phyloP scores from a whole-genome alignment of 2,329 filamentous ascomycete genomes.

The Fusarium pseudoanthophilum region DNA sequence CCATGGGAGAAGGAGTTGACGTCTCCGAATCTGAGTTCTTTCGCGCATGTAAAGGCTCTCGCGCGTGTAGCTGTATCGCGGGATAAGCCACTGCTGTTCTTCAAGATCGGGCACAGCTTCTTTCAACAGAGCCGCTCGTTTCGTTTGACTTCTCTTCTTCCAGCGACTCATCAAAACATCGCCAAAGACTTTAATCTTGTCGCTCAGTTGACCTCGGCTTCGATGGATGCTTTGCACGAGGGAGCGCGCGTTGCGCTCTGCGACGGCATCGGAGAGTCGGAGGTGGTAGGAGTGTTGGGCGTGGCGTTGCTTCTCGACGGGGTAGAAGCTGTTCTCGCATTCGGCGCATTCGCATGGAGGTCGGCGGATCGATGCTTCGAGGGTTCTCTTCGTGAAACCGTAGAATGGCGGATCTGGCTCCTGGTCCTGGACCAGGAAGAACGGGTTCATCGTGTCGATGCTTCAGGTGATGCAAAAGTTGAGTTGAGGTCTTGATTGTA shows the following conservation, averaged over 20 bases:
- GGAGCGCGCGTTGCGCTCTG: fast-evolving
- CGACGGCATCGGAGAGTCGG: fast-evolving
- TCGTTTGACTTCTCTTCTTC: fast-evolving
- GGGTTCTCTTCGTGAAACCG: too few relatives aligned
- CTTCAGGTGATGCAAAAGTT: not conserved
- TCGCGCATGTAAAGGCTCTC: fast-evolving
- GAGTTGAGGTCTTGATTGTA: not conserved
- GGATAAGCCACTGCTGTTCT: fast-evolving
- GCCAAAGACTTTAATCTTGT: fast-evolving
- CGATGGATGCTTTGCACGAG: fast-evolving
- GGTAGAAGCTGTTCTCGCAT: not conserved
- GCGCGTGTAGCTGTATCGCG: fast-evolving
- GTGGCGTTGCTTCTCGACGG: not conserved
- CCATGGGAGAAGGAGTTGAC: not conserved
- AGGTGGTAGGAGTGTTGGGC: not conserved
- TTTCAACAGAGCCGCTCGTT: fast-evolving
- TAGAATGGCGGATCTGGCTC: not conserved
- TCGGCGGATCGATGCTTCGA: not conserved
- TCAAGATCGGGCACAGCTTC: fast-evolving
- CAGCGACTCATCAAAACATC: fast-evolving
- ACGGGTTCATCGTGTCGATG: not conserved
- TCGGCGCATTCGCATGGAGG: fast-evolving
- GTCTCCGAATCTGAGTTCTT: fast-evolving
- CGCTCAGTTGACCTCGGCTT: fast-evolving
- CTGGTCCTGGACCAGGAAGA: fast-evolving